phyloP scores from a whole-genome alignment of 2,329 filamentous ascomycete genomes.

The Ascochyta rabiei region DNA sequence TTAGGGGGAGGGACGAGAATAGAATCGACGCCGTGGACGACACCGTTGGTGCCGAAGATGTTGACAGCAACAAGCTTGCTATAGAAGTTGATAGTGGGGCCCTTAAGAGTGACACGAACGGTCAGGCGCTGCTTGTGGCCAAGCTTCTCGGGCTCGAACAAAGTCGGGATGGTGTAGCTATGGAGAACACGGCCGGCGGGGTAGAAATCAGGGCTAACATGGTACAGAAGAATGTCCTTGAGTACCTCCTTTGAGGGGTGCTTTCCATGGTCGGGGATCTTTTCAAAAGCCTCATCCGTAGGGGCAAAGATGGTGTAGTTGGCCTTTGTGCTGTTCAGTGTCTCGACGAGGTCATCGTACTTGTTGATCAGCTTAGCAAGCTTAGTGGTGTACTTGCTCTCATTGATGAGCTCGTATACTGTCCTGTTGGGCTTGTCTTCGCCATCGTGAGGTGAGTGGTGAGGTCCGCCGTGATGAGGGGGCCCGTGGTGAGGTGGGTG shows the following conservation, averaged over 20 bases:
- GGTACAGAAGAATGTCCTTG: conserved; percentile 74
- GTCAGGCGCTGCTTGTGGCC: conserved; percentile 71
- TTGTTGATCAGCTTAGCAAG: conserved; percentile 77
- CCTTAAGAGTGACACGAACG: conserved; percentile 66
- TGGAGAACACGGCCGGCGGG: conserved; percentile 69
- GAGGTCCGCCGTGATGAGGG: conserved; percentile 33
- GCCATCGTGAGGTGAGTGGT: conserved; percentile 48
- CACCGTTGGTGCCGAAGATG: conserved; percentile 76
- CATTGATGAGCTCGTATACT: conserved; percentile 79
- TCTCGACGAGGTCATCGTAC: conserved; percentile 71
- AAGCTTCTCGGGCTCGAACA: conserved; percentile 64
- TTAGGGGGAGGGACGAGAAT: conserved; percentile 78
- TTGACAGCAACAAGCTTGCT: conserved; percentile 72
- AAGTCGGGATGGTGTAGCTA: conserved; percentile 76
- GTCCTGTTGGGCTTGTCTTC: conserved; percentile 66
- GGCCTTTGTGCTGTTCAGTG: conserved; percentile 74
- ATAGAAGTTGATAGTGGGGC: conserved; percentile 78
- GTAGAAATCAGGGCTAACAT: conserved; percentile 72
- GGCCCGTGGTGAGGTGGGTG: conserved; percentile 23
- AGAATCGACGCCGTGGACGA: conserved; percentile 77
- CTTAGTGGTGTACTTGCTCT: conserved; percentile 76
- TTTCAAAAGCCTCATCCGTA: conserved; percentile 75
- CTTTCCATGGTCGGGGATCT: conserved; percentile 60
- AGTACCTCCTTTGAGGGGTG: conserved; percentile 74
- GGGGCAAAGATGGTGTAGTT: conserved; percentile 87